Base-by-base conservation (phyloP, 441 rosid genomes). In the Dalechampia spathulata region DNA sequence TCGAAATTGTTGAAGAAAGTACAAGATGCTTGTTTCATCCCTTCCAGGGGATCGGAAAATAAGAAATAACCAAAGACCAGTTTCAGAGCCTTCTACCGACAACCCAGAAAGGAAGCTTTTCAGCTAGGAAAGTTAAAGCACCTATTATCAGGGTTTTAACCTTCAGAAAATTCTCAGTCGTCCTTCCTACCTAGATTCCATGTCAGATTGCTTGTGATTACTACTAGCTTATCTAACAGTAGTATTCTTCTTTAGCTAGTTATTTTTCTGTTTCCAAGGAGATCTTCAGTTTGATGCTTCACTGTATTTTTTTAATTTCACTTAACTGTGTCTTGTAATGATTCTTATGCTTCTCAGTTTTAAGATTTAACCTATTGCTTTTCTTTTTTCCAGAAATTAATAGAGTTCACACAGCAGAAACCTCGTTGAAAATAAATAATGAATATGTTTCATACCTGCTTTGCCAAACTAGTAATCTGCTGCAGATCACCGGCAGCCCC, bases 401-500 rank as follows among this genome's bases (percentile, higher is more conserved):
- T 21, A 1, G 23, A 5, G n/a, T 2, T 12, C 17, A n/a, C 8
- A 0, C 2, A 13, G 14, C 12, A 39, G 39, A 25, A 61, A 58
- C 6, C 15, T 7, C 15, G 16, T 30, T 9, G 20, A 22, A 44
- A 39, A 56, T 27, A 40, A 40, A 53, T 17, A 36, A n/a, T 6
- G 45, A 49, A 48, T 32, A 57, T 53, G 44, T 45, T 34, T 5
- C 37, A 36, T 66, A 86, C 95, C 93, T 91, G 96, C 69, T 78
- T 91, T 55, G 98, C 98, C 72, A 88, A 70, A 46, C 95, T 75
- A 21, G 95, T 82, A 68, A 88, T 86, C 81, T 91, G 96, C 78
- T 83, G 93, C 82, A 88, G 76, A 76, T 91, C 98, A 72, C 96
- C 82, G 39, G 83, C 95, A n/a, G 95, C 98, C 5, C 98, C 96